A percentile compares a stretch with the other conserved stretches of the same genome.
phyloP scores from a whole-genome alignment of 805 yeast genomes.

The Hanseniaspora lindneri region DNA sequence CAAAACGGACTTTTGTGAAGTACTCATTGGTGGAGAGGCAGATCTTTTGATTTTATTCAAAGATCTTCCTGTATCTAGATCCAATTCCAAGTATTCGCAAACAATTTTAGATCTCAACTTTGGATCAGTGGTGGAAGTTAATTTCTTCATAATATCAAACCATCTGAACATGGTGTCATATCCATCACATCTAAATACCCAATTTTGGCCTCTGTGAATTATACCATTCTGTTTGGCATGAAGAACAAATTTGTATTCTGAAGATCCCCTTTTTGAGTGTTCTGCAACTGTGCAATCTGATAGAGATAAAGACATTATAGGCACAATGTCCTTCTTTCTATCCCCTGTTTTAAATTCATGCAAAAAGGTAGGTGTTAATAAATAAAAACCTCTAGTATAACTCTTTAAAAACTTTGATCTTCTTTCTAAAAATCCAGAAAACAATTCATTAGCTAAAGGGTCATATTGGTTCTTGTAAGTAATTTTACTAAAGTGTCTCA shows the following conservation, averaged over 20 bases:
- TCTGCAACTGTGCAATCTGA: conserved; percentile 74
- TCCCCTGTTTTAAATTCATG: conserved; percentile 85
- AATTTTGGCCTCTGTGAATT: conserved; percentile 72
- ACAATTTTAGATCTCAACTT: conserved; percentile 43
- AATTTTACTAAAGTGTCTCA: conserved; percentile 51
- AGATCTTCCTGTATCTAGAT: conserved; percentile 8
- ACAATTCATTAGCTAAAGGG: conserved; percentile 53
- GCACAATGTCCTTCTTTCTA: conserved; percentile 66
- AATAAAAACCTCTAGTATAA: conserved; percentile 85
- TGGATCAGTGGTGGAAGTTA: conserved; percentile 54
- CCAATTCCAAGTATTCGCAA: conserved; percentile 22
- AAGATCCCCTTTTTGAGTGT: conserved; percentile 62
- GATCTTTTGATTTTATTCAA: conserved; percentile 1
- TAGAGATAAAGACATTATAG: conserved; percentile 70
- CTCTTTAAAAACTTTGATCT: conserved; percentile 83
- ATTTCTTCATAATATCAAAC: conserved; percentile 63
- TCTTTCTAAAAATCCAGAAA: conserved; percentile 75
- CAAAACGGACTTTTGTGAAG: conserved; percentile 6
- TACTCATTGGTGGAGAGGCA: conserved; percentile 1
- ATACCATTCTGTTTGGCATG: conserved; percentile 64
- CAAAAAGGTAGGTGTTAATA: conserved; percentile 71
- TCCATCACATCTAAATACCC: conserved; percentile 88
- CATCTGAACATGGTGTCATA: conserved; percentile 70
- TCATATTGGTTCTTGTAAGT: conserved; percentile 57
- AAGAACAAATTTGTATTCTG: conserved; percentile 66